These are phyloP conservation scores for Plenodomus biglobosus DNA, from an alignment of 2,329 filamentous ascomycete species.

Conservation along the genomic window DNA sequence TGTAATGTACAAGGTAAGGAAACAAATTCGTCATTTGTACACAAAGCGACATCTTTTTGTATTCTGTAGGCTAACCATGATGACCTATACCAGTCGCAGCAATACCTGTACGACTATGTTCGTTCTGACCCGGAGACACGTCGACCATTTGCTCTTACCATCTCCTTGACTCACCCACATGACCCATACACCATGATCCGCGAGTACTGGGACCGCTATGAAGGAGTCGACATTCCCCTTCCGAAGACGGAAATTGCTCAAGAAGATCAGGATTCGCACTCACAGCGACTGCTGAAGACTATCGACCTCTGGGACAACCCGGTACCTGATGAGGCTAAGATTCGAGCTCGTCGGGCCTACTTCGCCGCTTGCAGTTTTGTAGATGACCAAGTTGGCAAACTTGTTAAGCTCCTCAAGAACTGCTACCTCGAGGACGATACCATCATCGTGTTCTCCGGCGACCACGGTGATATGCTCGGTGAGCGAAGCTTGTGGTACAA, in stretches of 20 bases:
- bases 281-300: slow-evolving; percentile 80
- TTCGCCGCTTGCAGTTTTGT: slow-evolving; percentile 93
- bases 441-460: slow-evolving; percentile 87
- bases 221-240: slow-evolving; percentile 81
- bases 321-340: slow-evolving; percentile 83
- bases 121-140: slow-evolving; percentile 70
- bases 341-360: slow-evolving; percentile 81
- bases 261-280: slow-evolving; percentile 83
- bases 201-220: slow-evolving; percentile 91
- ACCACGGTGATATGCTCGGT: slow-evolving; percentile 95
- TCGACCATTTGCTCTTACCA: slow-evolving; percentile 82
- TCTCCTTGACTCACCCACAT: slow-evolving; percentile 91
- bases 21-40: neutral
- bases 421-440: slow-evolving; percentile 82
- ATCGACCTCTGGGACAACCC: slow-evolving; percentile 84
- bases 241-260: slow-evolving; percentile 77
- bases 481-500: slow-evolving; percentile 95
- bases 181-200: slow-evolving; percentile 93
- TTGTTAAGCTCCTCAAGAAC: slow-evolving; percentile 75
- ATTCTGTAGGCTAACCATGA: too few relatives aligned
- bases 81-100: slow-evolving; percentile 58
- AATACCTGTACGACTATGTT: slow-evolving; percentile 89
- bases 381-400: slow-evolving; percentile 84
- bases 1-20: slow-evolving; percentile 74
- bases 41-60: too few relatives aligned